Conservation (phyloP, 192 early-diverging fungal species). For the Phlyctochytrium planicorne region DNA sequence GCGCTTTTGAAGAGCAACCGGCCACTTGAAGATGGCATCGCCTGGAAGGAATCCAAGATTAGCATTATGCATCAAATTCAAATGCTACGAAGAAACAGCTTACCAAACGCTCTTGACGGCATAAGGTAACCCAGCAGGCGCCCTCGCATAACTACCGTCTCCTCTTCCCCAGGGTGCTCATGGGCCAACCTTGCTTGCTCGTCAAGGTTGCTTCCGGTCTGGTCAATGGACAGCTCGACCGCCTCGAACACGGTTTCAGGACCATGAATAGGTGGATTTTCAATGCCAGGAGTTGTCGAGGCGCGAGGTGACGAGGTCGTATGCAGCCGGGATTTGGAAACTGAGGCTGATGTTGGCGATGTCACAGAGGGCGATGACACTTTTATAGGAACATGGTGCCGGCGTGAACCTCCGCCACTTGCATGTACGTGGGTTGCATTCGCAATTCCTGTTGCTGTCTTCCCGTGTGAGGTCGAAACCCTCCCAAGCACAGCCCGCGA, state of each 20-base stretch:
- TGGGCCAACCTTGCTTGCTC: constrained; percentile 42
- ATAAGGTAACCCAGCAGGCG: constrained; percentile 47
- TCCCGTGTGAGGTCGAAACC: too few relatives aligned
- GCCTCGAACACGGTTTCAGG: constrained; percentile 40
- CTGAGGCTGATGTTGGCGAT: too few relatives aligned
- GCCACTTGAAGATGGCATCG: constrained; percentile 50
- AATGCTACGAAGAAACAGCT: neutral
- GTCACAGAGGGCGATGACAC: too few relatives aligned
- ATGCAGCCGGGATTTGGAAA: too few relatives aligned
- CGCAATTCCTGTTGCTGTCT: too few relatives aligned
- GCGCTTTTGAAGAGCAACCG: constrained; percentile 18
- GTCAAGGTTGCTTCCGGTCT: constrained; percentile 34
- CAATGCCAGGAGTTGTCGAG: too few relatives aligned
- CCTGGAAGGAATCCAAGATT: constrained; percentile 21
- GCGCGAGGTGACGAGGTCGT: too few relatives aligned
- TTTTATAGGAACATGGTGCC: too few relatives aligned
- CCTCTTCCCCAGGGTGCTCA: constrained; percentile 47
- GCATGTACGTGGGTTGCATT: too few relatives aligned
- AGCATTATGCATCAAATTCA: constrained; percentile 4
- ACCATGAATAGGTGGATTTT: too few relatives aligned
- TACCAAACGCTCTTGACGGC: constrained; percentile 53
- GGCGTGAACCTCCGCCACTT: too few relatives aligned
- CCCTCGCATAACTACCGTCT: constrained; percentile 35
- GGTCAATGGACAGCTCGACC: constrained; percentile 40
- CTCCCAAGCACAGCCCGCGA: constrained; percentile 44